Conservation (phyloP, 1,284 basidiomycete genomes). For the Xerocomus minutiporus region DNA sequence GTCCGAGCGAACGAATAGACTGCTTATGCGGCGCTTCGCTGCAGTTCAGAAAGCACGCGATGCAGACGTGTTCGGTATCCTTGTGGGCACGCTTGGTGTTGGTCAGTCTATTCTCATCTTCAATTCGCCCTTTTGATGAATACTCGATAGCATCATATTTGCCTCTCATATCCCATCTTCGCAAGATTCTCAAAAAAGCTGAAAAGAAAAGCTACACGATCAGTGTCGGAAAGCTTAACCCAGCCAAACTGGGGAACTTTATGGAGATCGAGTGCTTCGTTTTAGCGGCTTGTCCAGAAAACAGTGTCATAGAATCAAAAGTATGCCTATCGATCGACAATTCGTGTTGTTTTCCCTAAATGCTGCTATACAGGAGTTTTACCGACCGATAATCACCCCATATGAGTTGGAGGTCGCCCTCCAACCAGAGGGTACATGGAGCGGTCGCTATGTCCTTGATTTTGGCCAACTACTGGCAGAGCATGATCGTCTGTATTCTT, state of each 20-base stretch:
- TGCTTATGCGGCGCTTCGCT: slow-evolving; percentile 91
- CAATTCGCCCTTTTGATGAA: not conserved
- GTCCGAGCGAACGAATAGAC: slow-evolving; percentile 66
- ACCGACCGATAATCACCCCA: slow-evolving; percentile 89
- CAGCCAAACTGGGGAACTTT: slow-evolving; percentile 94
- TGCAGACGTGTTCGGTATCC: slow-evolving; percentile 91
- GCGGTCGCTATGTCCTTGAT: slow-evolving; percentile 77
- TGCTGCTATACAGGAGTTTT: slow-evolving; percentile 65
- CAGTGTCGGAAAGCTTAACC: slow-evolving; percentile 93
- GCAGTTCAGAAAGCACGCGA: slow-evolving; percentile 86
- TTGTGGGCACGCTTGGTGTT: slow-evolving; percentile 93
- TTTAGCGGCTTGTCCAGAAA: slow-evolving; percentile 91
- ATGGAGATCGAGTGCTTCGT: slow-evolving; percentile 96
- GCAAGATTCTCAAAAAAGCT: slow-evolving; percentile 56
- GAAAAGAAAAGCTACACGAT: slow-evolving; percentile 93
- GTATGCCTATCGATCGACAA: slow-evolving; percentile 34
- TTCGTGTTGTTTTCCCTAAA: not conserved
- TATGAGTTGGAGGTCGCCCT: slow-evolving; percentile 89
- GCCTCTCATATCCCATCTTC: slow-evolving; percentile 74
- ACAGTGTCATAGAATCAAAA: slow-evolving; percentile 83
- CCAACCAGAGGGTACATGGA: slow-evolving; percentile 65
- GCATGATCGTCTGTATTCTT: slow-evolving; percentile 15
- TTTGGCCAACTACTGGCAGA: slow-evolving; percentile 66
- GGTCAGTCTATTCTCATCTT: slow-evolving; percentile 39
- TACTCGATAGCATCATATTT: slow-evolving; percentile 66